Conservation (phyloP, 1,284 basidiomycete genomes). For the Boletellus deceptivus region DNA sequence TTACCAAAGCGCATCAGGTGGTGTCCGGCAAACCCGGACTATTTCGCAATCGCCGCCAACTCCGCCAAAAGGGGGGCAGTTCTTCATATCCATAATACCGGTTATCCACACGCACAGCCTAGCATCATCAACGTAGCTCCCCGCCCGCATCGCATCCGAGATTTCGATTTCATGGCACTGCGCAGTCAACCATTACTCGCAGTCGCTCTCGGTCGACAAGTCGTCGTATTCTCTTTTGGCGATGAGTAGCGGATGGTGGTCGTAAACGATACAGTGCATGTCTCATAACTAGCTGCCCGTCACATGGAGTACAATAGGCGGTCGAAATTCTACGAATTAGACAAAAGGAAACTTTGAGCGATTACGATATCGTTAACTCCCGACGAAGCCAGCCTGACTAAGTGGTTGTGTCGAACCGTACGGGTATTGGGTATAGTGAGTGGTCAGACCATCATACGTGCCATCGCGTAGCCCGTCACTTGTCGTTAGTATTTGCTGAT, state of each 20-base stretch:
- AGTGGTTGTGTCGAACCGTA: slow-evolving; percentile 29
- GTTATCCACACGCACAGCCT: slow-evolving; percentile 62
- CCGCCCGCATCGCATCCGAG: slow-evolving; percentile 61
- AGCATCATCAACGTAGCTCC: slow-evolving; percentile 54
- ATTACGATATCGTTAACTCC: slow-evolving; percentile 14
- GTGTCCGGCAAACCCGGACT: slow-evolving; percentile 71
- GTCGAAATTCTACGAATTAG: slow-evolving; percentile 7
- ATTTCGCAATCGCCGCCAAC: slow-evolving; percentile 69
- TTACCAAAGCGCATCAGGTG: slow-evolving; percentile 45
- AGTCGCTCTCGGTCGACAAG: slow-evolving; percentile 57
- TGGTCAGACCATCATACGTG: slow-evolving; percentile 26
- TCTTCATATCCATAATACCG: slow-evolving; percentile 64
- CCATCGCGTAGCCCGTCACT: slow-evolving; percentile 26
- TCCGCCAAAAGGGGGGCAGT: slow-evolving; percentile 59
- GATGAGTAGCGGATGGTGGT: slow-evolving; percentile 34
- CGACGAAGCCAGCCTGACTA: slow-evolving; percentile 24
- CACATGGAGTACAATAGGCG: slow-evolving; percentile 6
- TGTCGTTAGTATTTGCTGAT: slow-evolving; percentile 27
- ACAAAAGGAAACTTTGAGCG: not conserved
- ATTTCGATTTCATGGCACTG: slow-evolving; percentile 71
- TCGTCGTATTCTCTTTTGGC: slow-evolving; percentile 51
- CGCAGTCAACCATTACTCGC: slow-evolving; percentile 61
- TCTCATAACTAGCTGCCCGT: slow-evolving; percentile 14
- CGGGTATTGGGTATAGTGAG: slow-evolving; percentile 34
- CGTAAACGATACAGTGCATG: slow-evolving; percentile 18